Percentiles rank a stretch among this genome's conserved stretches.
These are phyloP conservation scores for Colletotrichum sp. DNA, from an alignment of 2,329 filamentous ascomycete species.

Conservation along the genomic window DNA sequence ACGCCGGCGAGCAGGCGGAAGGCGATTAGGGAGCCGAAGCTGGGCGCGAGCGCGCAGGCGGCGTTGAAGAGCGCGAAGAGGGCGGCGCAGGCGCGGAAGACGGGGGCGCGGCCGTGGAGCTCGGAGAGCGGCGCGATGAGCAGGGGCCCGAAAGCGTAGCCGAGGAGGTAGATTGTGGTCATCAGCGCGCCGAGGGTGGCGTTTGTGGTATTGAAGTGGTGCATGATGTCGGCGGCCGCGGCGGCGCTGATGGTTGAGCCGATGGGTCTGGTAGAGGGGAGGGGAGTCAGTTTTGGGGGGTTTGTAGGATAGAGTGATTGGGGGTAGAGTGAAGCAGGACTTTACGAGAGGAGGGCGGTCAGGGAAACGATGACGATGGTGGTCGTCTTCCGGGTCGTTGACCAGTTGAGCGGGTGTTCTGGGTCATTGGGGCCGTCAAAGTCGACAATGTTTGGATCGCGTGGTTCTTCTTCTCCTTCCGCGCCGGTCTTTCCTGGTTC, in stretches of 20 bases:
- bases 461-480: not conserved
- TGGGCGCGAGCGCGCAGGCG: constrained; percentile 41
- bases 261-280: constrained; percentile 35
- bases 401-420: constrained; percentile 62
- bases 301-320: too few relatives aligned
- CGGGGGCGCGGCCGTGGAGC: constrained; percentile 46
- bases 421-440: constrained; percentile 60
- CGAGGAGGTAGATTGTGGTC: constrained; percentile 54
- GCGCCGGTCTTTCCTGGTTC: not conserved
- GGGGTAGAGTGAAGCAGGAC: too few relatives aligned
- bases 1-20: constrained; percentile 59
- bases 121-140: constrained; percentile 55
- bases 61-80: constrained; percentile 42
- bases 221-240: constrained; percentile 52
- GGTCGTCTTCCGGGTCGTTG: constrained; percentile 57
- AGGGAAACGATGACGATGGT: constrained; percentile 51
- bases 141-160: constrained; percentile 53
- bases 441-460: constrained; percentile 38
- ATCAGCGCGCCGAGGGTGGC: constrained; percentile 36
- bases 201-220: constrained; percentile 56
- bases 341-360: constrained; percentile 41
- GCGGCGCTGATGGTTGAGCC: constrained; percentile 63
- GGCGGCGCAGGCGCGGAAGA: constrained; percentile 48
- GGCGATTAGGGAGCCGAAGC: constrained; percentile 44
- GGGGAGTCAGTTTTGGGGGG: not conserved